These are phyloP conservation scores for Nemania diffusa DNA, from an alignment of 2,329 filamentous ascomycete genomes.

Conservation along the genomic window DNA sequence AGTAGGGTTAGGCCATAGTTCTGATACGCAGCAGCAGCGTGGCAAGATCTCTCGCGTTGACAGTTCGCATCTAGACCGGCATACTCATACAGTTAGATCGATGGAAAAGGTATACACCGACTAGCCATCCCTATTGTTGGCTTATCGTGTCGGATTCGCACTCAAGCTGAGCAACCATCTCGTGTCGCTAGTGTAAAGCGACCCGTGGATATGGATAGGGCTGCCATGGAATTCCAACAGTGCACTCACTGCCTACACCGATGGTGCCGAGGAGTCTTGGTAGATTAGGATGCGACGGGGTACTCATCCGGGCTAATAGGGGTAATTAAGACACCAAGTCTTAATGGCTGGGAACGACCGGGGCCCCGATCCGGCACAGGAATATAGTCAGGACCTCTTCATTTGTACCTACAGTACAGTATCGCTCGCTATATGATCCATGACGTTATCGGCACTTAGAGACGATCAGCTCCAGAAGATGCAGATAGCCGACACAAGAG, in stretches of 20 bases:
- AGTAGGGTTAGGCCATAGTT: constrained; percentile 9
- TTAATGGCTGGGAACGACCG: neutral
- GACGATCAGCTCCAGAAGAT: constrained; percentile 27
- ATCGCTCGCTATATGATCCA: constrained; percentile 2
- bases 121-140: constrained; percentile 1
- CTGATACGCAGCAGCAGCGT: constrained; percentile 9
- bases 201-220: constrained; percentile 29
- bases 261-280: neutral
- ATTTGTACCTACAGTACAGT: neutral
- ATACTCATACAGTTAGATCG: constrained; percentile 4
- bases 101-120: constrained; percentile 7
- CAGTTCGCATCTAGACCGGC: constrained; percentile 1
- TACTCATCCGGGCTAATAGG: neutral
- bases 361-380: neutral
- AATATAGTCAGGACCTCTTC: constrained; percentile 1
- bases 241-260: neutral
- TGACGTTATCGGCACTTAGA: constrained; percentile 32
- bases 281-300: neutral
- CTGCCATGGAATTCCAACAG: constrained; percentile 5
- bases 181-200: constrained; percentile 12
- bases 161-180: constrained; percentile 31
- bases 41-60: neutral
- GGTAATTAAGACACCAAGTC: neutral
- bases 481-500: constrained; percentile 31
- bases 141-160: constrained; percentile 2